A percentile compares a stretch with the other conserved stretches of the same genome.
Evolutionary conservation across 495 filamentous ascomycete species (phyloP).

Genomic region (Immersiella caudata): DNA sequence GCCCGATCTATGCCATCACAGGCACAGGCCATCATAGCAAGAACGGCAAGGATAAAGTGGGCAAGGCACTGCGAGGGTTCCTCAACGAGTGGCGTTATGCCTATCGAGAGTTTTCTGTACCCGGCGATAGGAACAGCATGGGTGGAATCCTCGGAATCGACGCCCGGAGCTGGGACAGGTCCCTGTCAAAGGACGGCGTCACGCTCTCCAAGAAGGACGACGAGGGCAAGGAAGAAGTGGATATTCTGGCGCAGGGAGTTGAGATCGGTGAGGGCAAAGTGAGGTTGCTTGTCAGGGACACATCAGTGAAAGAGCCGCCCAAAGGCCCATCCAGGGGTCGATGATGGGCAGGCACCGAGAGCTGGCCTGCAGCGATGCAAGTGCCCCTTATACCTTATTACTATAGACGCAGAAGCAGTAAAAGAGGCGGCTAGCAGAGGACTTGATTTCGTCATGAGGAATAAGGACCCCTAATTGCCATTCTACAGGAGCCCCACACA

Average conservation of each 20-base stretch:
- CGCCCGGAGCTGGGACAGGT: slow-evolving; percentile 84
- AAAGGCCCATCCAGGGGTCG: slow-evolving; percentile 51
- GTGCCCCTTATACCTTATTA: not conserved
- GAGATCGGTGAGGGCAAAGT: slow-evolving; percentile 64
- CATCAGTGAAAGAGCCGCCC: slow-evolving; percentile 44
- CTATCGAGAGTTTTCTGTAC: slow-evolving; percentile 94
- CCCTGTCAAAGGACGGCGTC: slow-evolving; percentile 51
- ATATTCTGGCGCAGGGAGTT: slow-evolving; percentile 61
- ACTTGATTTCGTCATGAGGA: not conserved
- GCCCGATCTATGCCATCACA: slow-evolving; percentile 92
- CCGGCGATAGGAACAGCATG: slow-evolving; percentile 85
- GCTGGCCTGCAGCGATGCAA: not conserved
- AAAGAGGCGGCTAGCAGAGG: not conserved
- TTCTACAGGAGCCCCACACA: not conserved
- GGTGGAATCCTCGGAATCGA: slow-evolving; percentile 96
- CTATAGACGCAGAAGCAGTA: not conserved
- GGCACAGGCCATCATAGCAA: slow-evolving; percentile 98
- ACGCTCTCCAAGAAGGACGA: slow-evolving; percentile 53
- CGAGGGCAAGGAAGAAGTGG: slow-evolving; percentile 58
- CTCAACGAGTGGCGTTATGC: slow-evolving; percentile 95
- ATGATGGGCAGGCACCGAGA: slow-evolving; percentile 4
- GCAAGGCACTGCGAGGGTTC: slow-evolving; percentile 87
- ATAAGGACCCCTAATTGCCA: not conserved
- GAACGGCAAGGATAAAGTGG: slow-evolving; percentile 98
- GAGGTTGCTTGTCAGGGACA: slow-evolving; percentile 58